Base-by-base conservation (phyloP, 257 asterid species). In the Cynanchum wilfordii region DNA sequence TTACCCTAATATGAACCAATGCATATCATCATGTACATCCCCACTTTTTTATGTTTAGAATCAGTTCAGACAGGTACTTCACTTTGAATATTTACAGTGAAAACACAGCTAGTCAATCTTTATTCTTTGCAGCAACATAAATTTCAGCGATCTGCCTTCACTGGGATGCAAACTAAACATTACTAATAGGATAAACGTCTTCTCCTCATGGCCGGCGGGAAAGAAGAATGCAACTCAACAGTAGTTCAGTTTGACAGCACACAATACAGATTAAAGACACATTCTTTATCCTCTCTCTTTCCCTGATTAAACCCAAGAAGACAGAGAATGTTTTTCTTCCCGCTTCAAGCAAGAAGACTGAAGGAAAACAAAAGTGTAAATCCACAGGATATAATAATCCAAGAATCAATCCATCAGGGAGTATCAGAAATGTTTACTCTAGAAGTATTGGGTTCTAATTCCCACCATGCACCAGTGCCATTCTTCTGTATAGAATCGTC, bases 381-480 rank as follows among this genome's bases (percentile, higher is more conserved):
- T 69, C 27, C 1, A 50, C 15, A 51, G 5, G 33, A 54, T n/a
- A 50, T 51, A 74, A 3, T 7, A 44, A 20, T 66, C 68, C 45
- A 29, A 19, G 47, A 25, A 22, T 9, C 20, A 17, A 54, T 36
- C 47, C 30, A 27, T 66, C 36, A 15, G 7, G 5, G 68, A 38
- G 57, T 52, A 66, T 24, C 12, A 24, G 58, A 56, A 70, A 60
- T 6, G 49, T 60, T 44, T 19, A 51, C 4, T 27, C 50, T 59
- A 19, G 25, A 54, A 52, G 69, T 29, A 22, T 33, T 55, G 59
- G 73, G 71, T 51, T 84, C 89, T 38, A 91, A 44, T 63, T 89
- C 83, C 97, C 97, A 93, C 97, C 98, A 93, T 0, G 82, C 78
- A 44, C 87, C 73, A 50, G 45, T 80, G 15, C 69, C 78, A 29